Conservation (phyloP, 352 stramenopile species). For the Pilasporangium apinafurcum region DNA sequence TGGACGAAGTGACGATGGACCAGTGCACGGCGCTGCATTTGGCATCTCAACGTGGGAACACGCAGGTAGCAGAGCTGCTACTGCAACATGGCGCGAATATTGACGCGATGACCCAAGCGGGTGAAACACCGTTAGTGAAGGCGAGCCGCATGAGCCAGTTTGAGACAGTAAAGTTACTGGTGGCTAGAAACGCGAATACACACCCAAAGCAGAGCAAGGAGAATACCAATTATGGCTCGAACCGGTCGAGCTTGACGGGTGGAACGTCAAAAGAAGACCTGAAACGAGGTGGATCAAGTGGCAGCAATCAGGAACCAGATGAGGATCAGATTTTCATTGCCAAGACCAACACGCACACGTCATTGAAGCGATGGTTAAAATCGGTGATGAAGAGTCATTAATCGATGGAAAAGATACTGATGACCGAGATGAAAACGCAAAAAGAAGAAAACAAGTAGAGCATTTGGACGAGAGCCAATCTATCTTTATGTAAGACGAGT, state of each 20-base stretch:
- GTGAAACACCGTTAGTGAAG: constrained; percentile 74
- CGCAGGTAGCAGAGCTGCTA: constrained; percentile 50
- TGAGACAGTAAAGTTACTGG: constrained; percentile 67
- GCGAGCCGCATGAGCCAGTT: constrained; percentile 79
- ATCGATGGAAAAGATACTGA: too few relatives aligned
- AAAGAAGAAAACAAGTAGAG: too few relatives aligned
- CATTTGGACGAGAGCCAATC: too few relatives aligned
- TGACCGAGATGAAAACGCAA: too few relatives aligned
- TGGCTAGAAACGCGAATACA: constrained; percentile 37
- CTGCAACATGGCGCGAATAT: constrained; percentile 65
- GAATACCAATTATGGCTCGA: constrained; percentile 7
- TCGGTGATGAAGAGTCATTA: constrained; percentile 64
- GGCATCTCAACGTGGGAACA: constrained; percentile 75
- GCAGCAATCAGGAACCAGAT: too few relatives aligned
- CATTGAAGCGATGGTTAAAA: constrained; percentile 60
- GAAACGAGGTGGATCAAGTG: constrained; percentile 7
- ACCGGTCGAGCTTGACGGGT: constrained; percentile 8
- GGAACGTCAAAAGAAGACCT: constrained; percentile 19
- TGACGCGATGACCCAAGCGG: constrained; percentile 46
- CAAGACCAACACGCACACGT: constrained; percentile 70
- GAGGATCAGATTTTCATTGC: constrained; percentile 46
- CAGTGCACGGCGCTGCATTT: constrained; percentile 70
- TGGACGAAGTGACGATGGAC: constrained; percentile 55
- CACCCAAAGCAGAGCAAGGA: constrained; percentile 12
- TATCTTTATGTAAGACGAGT: too few relatives aligned